Conservation (phyloP, 768 basidiomycete species). For the Kwoniella dendrophila region DNA sequence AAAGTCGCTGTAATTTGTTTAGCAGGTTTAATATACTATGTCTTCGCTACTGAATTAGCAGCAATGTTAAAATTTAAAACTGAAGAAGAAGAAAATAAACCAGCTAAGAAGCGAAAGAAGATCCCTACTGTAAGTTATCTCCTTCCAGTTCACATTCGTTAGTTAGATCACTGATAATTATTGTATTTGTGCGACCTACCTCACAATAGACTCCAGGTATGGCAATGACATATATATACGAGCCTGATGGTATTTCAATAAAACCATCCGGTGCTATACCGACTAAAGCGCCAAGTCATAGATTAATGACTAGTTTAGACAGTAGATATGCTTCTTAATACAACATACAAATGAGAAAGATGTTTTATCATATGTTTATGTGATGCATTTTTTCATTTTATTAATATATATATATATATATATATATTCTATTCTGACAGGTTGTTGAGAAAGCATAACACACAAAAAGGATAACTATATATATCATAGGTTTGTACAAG, state of each 20-base stretch:
- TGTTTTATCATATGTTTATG: too few relatives aligned
- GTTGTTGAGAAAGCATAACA: too few relatives aligned
- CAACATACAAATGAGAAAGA: too few relatives aligned
- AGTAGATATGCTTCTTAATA: slow-evolving; percentile 44
- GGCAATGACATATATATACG: slow-evolving; percentile 50
- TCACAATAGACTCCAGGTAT: slow-evolving; percentile 44
- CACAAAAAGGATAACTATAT: too few relatives aligned
- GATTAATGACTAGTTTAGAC: slow-evolving; percentile 41
- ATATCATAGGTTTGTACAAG: too few relatives aligned
- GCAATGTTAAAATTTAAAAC: slow-evolving; percentile 26
- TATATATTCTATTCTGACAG: too few relatives aligned
- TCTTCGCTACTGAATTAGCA: slow-evolving; percentile 38
- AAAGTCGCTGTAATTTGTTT: slow-evolving; percentile 36
- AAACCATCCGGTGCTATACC: slow-evolving; percentile 33
- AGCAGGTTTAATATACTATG: slow-evolving; percentile 39
- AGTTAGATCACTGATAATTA: slow-evolving; percentile 2
- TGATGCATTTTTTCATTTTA: too few relatives aligned
- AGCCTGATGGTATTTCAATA: slow-evolving; percentile 27
- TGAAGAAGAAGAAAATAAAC: slow-evolving; percentile 27
- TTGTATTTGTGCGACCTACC: background rate
- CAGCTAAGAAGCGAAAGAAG: slow-evolving; percentile 32
- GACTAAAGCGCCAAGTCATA: slow-evolving; percentile 39
- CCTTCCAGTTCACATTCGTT: background rate
- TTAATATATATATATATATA: too few relatives aligned
- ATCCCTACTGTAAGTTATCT: slow-evolving; percentile 35